Evolutionary conservation across 495 filamentous ascomycete species (phyloP).

Genomic region (Lasiosphaeria miniovina): DNA sequence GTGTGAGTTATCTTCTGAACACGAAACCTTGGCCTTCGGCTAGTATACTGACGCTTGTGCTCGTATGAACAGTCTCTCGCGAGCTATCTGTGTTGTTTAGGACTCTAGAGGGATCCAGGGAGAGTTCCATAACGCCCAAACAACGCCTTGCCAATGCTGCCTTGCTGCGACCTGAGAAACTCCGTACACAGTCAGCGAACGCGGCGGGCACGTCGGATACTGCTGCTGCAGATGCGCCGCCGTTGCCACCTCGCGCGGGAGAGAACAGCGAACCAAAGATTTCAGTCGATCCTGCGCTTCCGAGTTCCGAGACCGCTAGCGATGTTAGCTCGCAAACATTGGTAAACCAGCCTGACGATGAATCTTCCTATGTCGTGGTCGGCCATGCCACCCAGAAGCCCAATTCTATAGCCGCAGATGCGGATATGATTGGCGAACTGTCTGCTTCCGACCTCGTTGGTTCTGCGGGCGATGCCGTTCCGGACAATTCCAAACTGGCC

Average conservation of each 20-base stretch:
- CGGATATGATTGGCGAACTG: constrained; percentile 19
- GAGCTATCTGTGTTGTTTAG: constrained; percentile 73
- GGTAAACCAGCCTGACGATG: constrained; percentile 37
- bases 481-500: constrained; percentile 24
- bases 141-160: constrained; percentile 81
- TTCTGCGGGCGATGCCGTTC: constrained; percentile 11
- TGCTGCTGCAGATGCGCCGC: constrained; percentile 16
- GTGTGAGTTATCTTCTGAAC: constrained; percentile 52
- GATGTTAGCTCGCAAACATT: constrained; percentile 43
- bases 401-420: constrained; percentile 4
- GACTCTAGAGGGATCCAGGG: constrained; percentile 59
- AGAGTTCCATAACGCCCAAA: constrained; percentile 60
- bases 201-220: constrained; percentile 3
- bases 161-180: constrained; percentile 29
- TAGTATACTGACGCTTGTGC: constrained; percentile 1
- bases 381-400: constrained; percentile 11
- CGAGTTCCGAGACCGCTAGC: constrained; percentile 32
- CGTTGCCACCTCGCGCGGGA: constrained; percentile 27
- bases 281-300: constrained; percentile 19
- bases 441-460: constrained; percentile 2
- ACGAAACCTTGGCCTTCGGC: constrained; percentile 8
- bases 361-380: constrained; percentile 11
- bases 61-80: constrained; percentile 52
- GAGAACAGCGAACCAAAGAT: constrained; percentile 14
- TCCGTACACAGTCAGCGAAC: constrained; percentile 14